phyloP scores from a whole-genome alignment of 768 basidiomycete genomes.

The Boletales sp. region DNA sequence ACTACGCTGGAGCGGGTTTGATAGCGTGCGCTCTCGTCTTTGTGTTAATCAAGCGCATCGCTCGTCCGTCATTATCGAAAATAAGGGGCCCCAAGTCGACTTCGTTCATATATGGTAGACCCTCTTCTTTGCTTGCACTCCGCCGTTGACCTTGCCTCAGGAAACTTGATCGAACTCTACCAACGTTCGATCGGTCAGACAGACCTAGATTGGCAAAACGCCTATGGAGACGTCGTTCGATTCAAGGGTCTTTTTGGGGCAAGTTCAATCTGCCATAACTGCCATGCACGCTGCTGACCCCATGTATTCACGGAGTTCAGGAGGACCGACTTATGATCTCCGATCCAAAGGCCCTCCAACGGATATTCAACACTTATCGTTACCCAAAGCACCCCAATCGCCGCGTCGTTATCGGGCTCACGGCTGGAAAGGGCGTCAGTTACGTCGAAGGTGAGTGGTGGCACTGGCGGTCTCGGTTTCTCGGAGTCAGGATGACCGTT shows the following conservation, averaged over 20 bases:
- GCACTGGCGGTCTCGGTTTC: neutral
- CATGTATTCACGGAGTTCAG: conserved; percentile 18
- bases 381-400: conserved; percentile 36
- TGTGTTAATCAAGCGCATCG: neutral
- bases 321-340: conserved; percentile 43
- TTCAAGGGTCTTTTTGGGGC: conserved; percentile 2
- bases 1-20: neutral
- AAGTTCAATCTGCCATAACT: conserved; percentile 4
- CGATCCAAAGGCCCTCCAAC: conserved; percentile 44
- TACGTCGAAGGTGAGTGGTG: conserved; percentile 40
- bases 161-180: neutral
- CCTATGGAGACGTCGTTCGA: neutral
- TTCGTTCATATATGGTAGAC: neutral
- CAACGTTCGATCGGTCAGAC: neutral
- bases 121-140: neutral
- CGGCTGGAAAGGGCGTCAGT: conserved; percentile 33
- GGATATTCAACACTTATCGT: conserved; percentile 39
- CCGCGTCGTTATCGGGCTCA: conserved; percentile 11
- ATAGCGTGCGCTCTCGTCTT: neutral
- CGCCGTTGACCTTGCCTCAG: neutral
- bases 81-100: neutral
- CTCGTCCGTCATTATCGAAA: neutral
- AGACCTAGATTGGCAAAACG: neutral
- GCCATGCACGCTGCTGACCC: conserved; percentile 4
- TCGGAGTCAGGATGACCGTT: conserved; percentile 11